Evolutionary conservation across 2,329 filamentous ascomycete genomes (phyloP), one percentile per base, ranked within the genome.

Genomic region (Hymenoscyphus scutula): DNA sequence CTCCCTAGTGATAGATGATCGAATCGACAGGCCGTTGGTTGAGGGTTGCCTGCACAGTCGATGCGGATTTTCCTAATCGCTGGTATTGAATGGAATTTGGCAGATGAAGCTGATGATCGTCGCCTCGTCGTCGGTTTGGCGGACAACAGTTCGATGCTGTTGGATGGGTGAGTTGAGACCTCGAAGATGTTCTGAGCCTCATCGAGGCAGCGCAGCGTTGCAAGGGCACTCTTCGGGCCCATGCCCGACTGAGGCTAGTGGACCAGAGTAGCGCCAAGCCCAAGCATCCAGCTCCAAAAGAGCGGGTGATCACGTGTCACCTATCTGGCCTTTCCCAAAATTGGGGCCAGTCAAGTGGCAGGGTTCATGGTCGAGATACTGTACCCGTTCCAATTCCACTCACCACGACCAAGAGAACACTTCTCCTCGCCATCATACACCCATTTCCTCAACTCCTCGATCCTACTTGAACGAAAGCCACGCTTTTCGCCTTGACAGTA

Each of bases 321-420:
- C 45, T 54, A 54, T 54, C 53, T 54, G 53, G 53, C 53, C 53
- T 54, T 54, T 54, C 34, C 41, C 41, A 32, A 54, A 54, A 32
- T 54, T 54, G 53, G 53, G 25, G 29, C 53, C 25, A 54, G 17
- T 54, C 25, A 10, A n/a, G 53, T 3, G 23, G 41, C 41, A 48
- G 45, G 45, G 45, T 51, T 25, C 19, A 23, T 51, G 45, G 45
- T 23, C 45, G 8, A 51, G 19, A 23, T 51, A 51, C 45, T 51
- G 8, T 51, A 51, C 19, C 45, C 23, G 5, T 25, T 25, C 19
- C 45, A 25, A 37, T 51, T 51, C 45, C 45, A 51, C 45, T 13
- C 13, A 51, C 45, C 45, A 51, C 45, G 48, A 48, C 17, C 37
- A 29, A 48, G 41, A 48, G 37, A 45, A 23, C 53, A 56, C 41